A percentile compares a stretch with the other conserved stretches of the same genome.
phyloP scores from a whole-genome alignment of 768 basidiomycete genomes.

The Coprinopsis sp. region DNA sequence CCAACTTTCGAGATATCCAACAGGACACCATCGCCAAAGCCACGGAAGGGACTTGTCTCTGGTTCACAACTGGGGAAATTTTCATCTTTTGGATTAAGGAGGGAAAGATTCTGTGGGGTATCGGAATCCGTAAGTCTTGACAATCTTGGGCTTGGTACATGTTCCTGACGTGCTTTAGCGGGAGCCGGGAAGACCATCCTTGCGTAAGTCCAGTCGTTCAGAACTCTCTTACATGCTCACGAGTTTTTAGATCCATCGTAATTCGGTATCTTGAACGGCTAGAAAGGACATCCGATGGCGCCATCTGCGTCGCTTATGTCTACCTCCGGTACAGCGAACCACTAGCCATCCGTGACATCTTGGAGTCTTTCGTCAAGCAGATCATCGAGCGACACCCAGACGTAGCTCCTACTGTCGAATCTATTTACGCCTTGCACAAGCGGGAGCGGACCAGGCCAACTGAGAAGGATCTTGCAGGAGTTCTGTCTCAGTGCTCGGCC shows the following conservation, averaged over 20 bases:
- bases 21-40: too few species aligned
- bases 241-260: neutral
- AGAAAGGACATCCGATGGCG: neutral
- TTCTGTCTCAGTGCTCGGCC: neutral
- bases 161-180: neutral
- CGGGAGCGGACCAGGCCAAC: neutral
- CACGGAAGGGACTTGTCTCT: too few species aligned
- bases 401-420: neutral
- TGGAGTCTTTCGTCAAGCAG: neutral
- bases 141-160: neutral
- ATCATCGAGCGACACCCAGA: neutral
- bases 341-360: neutral
- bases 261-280: neutral
- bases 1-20: too few species aligned
- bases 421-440: neutral
- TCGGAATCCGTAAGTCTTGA: neutral
- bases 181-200: neutral
- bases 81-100: too few species aligned
- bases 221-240: neutral
- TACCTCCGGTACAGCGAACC: neutral
- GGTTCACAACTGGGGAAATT: too few species aligned
- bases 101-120: neutral
- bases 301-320: neutral
- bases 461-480: neutral
- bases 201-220: neutral